phyloP scores from a whole-genome alignment of 352 stramenopile genomes.

The Globisporangium paddicum region DNA sequence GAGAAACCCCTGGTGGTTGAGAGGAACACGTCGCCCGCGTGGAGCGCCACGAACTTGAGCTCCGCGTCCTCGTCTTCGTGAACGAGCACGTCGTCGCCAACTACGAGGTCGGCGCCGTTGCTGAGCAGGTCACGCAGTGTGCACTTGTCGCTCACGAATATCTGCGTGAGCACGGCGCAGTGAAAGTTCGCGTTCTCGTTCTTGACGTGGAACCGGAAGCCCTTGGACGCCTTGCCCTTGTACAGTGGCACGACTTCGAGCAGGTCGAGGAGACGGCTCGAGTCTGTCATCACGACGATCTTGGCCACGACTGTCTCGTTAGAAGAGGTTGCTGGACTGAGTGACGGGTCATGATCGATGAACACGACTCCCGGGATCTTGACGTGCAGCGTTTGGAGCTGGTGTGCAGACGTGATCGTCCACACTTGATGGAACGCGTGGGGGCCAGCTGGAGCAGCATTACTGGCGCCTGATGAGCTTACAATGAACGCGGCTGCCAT shows the following conservation, averaged over 20 bases:
- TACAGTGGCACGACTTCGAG: constrained; percentile 3
- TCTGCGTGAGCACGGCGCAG: background rate
- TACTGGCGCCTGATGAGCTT: background rate
- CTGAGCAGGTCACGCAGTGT: background rate
- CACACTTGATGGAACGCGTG: background rate
- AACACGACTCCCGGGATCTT: background rate
- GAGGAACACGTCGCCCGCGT: background rate
- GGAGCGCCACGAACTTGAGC: background rate
- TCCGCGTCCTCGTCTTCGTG: background rate
- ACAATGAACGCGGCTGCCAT: background rate
- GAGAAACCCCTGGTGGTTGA: background rate
- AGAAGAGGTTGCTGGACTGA: background rate
- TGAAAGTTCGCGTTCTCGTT: background rate
- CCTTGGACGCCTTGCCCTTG: background rate
- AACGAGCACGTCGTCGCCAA: constrained; percentile 6
- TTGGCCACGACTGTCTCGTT: background rate
- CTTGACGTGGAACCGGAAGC: background rate
- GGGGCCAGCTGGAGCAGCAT: background rate
- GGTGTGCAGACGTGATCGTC: background rate
- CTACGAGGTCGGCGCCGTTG: background rate
- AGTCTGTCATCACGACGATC: constrained; percentile 6
- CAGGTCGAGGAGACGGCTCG: background rate
- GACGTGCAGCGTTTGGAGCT: constrained; percentile 5
- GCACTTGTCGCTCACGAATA: constrained; percentile 1
- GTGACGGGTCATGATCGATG: background rate